phyloP scores from a whole-genome alignment of 306 rosid genomes.

The Trichosanthes cucumerina region DNA sequence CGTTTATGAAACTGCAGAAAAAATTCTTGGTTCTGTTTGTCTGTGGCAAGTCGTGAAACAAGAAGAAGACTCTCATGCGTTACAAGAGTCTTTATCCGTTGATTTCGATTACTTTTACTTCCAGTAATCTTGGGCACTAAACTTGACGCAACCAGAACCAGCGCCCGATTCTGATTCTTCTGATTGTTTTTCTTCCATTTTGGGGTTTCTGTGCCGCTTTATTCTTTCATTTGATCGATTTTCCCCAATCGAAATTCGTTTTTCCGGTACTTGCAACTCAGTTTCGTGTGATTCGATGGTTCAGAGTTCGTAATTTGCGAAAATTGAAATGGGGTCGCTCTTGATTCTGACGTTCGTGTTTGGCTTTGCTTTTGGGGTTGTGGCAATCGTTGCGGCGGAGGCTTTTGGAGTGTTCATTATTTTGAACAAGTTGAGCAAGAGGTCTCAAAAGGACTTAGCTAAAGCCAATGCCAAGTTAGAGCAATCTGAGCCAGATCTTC shows the following conservation, averaged over 20 bases:
- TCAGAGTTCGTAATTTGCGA: not conserved
- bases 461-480: constrained; percentile 2
- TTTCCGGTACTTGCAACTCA: not conserved
- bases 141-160: not conserved
- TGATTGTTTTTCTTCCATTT: not conserved
- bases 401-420: constrained; percentile 31
- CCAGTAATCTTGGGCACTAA: not conserved
- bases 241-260: not conserved
- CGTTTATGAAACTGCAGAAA: not conserved
- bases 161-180: not conserved
- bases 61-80: not conserved
- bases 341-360: constrained; percentile 30
- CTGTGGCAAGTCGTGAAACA: not conserved
- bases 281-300: not conserved
- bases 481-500: constrained; percentile 27
- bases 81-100: not conserved
- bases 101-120: not conserved
- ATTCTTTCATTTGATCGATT: not conserved
- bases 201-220: not conserved
- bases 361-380: constrained; percentile 62
- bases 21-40: not conserved
- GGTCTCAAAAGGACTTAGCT: constrained; percentile 20
- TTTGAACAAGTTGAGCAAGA: constrained; percentile 38
- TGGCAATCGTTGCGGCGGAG: constrained; percentile 43
- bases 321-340: constrained; percentile 12